phyloP scores from a whole-genome alignment of 2,329 filamentous ascomycete genomes.

The Aspergillus quadrilineatus region DNA sequence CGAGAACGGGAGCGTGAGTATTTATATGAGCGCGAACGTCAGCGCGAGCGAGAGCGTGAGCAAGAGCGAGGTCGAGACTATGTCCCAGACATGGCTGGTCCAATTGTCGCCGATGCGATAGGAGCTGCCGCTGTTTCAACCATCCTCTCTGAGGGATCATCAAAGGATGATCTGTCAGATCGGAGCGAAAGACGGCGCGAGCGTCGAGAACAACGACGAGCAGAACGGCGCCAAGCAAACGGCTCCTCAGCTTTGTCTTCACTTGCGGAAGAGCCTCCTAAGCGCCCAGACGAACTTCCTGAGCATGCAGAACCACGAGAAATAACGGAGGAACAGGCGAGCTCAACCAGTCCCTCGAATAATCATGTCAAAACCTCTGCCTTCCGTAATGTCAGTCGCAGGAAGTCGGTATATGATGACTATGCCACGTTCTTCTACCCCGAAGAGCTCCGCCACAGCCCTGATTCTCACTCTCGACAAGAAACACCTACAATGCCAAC shows the following conservation, averaged over 20 bases:
- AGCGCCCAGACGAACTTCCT: constrained; percentile 8
- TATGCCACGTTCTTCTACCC: constrained; percentile 46
- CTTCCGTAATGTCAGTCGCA: constrained; percentile 30
- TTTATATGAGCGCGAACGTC: constrained; percentile 7
- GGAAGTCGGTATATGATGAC: constrained; percentile 39
- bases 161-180: constrained; percentile 31
- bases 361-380: constrained; percentile 27
- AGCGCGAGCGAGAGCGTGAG: neutral
- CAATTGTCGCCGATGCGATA: constrained; percentile 52
- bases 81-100: constrained; percentile 31
- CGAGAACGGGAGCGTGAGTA: constrained; percentile 11
- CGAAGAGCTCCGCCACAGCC: constrained; percentile 39
- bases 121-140: constrained; percentile 50
- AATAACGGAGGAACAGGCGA: constrained; percentile 20
- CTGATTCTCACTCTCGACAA: constrained; percentile 35
- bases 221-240: constrained; percentile 37
- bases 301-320: constrained; percentile 22
- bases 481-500: constrained; percentile 26
- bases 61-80: constrained; percentile 31
- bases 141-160: constrained; percentile 34
- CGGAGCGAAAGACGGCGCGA: constrained; percentile 36
- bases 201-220: constrained; percentile 40
- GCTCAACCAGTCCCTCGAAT: constrained; percentile 16
- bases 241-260: constrained; percentile 20
- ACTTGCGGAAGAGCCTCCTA: constrained; percentile 20